Percentiles rank a stretch among this genome's conserved stretches.
phyloP scores from a whole-genome alignment of 371 early-diverging fungal species.

The Actinomucor elegans region DNA sequence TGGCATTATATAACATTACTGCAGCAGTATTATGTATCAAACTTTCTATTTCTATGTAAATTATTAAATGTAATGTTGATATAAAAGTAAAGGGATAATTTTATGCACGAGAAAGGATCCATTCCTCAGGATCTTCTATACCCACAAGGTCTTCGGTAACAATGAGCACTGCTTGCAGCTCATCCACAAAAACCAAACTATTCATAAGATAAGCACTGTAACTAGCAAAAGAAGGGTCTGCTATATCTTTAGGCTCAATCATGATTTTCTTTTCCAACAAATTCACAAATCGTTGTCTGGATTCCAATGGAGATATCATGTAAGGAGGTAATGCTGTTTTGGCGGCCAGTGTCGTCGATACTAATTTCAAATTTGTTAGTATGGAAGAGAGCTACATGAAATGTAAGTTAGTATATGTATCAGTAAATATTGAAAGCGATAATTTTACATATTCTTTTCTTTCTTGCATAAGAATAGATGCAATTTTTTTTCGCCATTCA shows the following conservation, averaged over 20 bases:
- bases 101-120: slow-evolving; percentile 27
- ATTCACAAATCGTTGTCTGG: slow-evolving; percentile 21
- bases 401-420: background rate
- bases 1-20: too few relatives aligned
- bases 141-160: slow-evolving; percentile 35
- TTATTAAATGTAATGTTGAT: too few relatives aligned
- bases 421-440: background rate
- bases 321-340: slow-evolving; percentile 47
- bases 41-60: background rate
- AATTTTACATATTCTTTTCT: slow-evolving; percentile 43
- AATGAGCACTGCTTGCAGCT: slow-evolving; percentile 28
- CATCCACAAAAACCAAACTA: slow-evolving; percentile 34
- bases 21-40: background rate
- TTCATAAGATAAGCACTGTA: slow-evolving; percentile 39
- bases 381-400: slow-evolving; percentile 35
- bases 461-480: slow-evolving; percentile 22
- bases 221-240: slow-evolving; percentile 26
- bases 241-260: slow-evolving; percentile 23
- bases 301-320: slow-evolving; percentile 31
- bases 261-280: slow-evolving; percentile 26
- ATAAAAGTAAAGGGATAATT: too few relatives aligned
- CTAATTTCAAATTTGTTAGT: slow-evolving; percentile 41
- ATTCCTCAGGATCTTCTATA: slow-evolving; percentile 39
- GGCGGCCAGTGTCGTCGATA: slow-evolving; percentile 35
- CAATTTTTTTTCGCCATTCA: slow-evolving; percentile 25